These are phyloP conservation scores for Gracilaria gracilis DNA, from an alignment of 23 red algal species.

Conservation along the genomic window DNA sequence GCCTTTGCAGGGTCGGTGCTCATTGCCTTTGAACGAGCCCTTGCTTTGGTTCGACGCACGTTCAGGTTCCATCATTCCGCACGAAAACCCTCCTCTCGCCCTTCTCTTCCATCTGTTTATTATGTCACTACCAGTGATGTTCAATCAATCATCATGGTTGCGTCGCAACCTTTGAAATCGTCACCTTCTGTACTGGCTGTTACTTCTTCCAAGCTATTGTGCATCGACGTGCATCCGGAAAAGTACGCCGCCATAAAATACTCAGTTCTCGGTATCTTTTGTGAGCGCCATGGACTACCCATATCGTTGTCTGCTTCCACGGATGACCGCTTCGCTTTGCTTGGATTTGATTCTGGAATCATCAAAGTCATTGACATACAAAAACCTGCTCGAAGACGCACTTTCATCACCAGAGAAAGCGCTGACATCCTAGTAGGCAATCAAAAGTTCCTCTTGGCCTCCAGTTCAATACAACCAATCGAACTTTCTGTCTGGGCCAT, in stretches of 20 bases:
- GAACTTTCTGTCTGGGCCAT: conserved; percentile 1
- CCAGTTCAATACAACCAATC: conserved; percentile 27
- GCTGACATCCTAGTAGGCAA: conserved; percentile 27
- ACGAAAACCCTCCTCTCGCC: not conserved
- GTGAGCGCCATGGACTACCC: not conserved
- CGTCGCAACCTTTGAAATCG: not conserved
- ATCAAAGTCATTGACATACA: conserved; percentile 35
- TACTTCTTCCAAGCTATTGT: not conserved
- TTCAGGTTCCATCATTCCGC: not conserved
- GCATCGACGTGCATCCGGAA: conserved; percentile 7
- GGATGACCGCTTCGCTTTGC: conserved; percentile 18
- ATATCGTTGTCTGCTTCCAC: not conserved
- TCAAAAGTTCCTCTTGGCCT: conserved; percentile 9
- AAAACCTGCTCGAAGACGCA: not conserved
- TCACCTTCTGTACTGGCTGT: conserved; percentile 20
- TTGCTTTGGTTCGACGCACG: conserved; percentile 7
- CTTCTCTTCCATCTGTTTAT: not conserved
- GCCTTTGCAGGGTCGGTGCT: conserved; percentile 18
- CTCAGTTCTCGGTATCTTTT: conserved; percentile 19
- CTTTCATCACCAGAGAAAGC: conserved; percentile 16
- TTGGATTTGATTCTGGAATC: conserved; percentile 38
- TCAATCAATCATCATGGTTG: not conserved
- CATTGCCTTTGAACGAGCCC: conserved; percentile 31
- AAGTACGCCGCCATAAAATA: not conserved
- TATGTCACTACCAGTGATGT: not conserved